Conservation (phyloP, 1,284 basidiomycete genomes). For the Apiotrichum brassicae region DNA sequence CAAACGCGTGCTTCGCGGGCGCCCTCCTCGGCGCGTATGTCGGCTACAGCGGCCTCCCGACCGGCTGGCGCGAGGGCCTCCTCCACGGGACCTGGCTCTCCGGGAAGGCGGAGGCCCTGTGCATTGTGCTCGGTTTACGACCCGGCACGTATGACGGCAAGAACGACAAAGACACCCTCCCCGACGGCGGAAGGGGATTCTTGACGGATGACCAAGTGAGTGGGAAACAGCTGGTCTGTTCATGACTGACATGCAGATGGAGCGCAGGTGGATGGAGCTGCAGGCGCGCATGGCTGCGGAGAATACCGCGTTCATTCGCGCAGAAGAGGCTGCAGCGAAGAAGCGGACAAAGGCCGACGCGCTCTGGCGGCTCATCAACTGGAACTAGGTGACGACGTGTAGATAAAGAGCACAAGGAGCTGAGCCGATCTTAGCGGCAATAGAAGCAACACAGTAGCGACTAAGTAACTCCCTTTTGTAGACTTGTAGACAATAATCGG, state of each 20-base stretch:
- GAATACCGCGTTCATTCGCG: not conserved
- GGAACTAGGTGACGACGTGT: too few relatives aligned
- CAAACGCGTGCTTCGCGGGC: conserved; percentile 14
- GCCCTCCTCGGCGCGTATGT: conserved; percentile 14
- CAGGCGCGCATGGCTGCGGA: conserved; percentile 9
- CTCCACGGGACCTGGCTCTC: conserved; percentile 7
- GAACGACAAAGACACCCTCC: conserved; percentile 3
- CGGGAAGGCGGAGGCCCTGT: conserved; percentile 4
- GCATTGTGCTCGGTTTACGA: not conserved
- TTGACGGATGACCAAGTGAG: not conserved
- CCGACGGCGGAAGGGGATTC: conserved; percentile 9
- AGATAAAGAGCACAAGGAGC: too few relatives aligned
- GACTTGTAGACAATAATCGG: too few relatives aligned
- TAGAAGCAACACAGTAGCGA: too few relatives aligned
- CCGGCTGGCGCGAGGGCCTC: conserved; percentile 9
- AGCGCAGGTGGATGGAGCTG: conserved; percentile 7
- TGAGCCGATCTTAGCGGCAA: too few relatives aligned
- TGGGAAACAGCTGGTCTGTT: not conserved
- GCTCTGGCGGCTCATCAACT: not conserved
- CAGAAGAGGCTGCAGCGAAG: not conserved
- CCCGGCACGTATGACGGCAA: conserved; percentile 4
- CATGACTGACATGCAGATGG: conserved; percentile 4
- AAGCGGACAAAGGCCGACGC: not conserved
- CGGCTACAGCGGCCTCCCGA: conserved; percentile 6
- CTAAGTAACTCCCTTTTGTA: too few relatives aligned